phyloP scores from a whole-genome alignment of 139 green algal genomes.

The Nannochloris sp. region DNA sequence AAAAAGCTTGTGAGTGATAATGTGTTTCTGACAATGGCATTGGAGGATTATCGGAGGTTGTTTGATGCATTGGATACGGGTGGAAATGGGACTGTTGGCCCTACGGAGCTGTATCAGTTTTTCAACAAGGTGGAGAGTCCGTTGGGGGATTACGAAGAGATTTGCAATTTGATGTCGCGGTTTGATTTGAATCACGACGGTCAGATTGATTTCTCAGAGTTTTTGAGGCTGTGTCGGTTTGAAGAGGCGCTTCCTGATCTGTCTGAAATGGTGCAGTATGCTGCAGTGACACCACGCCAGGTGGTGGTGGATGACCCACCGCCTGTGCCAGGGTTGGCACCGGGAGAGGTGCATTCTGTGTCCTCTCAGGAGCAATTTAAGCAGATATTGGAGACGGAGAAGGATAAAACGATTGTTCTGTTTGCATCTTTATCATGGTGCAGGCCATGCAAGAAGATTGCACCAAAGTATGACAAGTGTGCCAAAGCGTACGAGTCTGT shows the following conservation, averaged over 20 bases:
- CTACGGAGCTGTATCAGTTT: constrained; percentile 28
- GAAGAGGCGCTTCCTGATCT: constrained; percentile 37
- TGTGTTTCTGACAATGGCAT: constrained; percentile 55
- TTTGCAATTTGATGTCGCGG: constrained; percentile 28
- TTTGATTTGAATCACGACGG: constrained; percentile 43
- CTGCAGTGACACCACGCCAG: not conserved
- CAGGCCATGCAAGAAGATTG: constrained; percentile 38
- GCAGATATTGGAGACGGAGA: constrained; percentile 15
- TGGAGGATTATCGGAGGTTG: constrained; percentile 59
- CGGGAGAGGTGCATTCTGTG: not conserved
- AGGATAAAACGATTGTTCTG: constrained; percentile 31
- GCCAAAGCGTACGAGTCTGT: constrained; percentile 29
- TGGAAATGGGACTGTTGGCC: constrained; percentile 32
- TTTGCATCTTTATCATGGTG: constrained; percentile 40
- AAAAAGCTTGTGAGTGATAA: constrained; percentile 29
- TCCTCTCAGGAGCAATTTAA: constrained; percentile 24
- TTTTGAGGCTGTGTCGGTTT: constrained; percentile 46
- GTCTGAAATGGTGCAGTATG: not conserved
- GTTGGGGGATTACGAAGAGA: constrained; percentile 17
- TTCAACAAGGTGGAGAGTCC: constrained; percentile 30
- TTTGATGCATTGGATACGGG: constrained; percentile 49
- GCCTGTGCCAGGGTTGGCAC: not conserved
- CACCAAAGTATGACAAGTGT: constrained; percentile 21
- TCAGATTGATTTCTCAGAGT: constrained; percentile 49
- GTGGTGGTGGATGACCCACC: not conserved